Evolutionary conservation across 805 yeast species (phyloP), one percentile per base, ranked within the genome.

Genomic region (Candida takata): DNA sequence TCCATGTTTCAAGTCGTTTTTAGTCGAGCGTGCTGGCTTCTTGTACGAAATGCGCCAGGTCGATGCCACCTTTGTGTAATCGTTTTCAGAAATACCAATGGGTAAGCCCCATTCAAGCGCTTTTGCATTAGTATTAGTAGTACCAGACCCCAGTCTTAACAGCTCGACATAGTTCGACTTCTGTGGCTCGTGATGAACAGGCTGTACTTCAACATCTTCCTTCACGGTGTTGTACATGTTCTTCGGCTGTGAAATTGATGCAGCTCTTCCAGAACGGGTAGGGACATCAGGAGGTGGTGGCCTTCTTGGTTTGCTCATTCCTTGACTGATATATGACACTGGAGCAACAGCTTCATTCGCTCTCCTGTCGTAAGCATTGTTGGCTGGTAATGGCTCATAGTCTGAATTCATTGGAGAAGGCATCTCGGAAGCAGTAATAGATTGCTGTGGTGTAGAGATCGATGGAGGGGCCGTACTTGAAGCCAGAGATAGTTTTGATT

Each of bases 1-100:
- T 6, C 82, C 81, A 51, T 77, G 82, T 49, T 74, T 77, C 52
- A 76, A 61, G 37, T 75, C 80, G 16, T 60, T 54, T 38, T 57
- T 57, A 24, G 41, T 40, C 12, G 43, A 18, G 14, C 44, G 40
- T 14, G 41, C 20, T 3, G 43, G 40, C 33, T 44, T 45, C 41
- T 41, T 40, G 29, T 42, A 44, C 8, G 33, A 30, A 7, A 43
- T 28, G 29, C 35, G 46, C 12, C 44, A 23, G 4, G 42, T 20
- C 8, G 46, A 35, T 1, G 33, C 29, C n/a, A 37, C 36, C 23
- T 41, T 37, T 11, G 51, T 36, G n/a, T 46, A 58, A 41, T 68
- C 70, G 16, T 62, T 53, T 15, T 77, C 76, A 28, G 70, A 51
- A 14, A 74, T 73, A 7, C 77, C 79, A n/a, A 68, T 62, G 0